Conservation (phyloP, 2,329 filamentous ascomycete species). For the Alternaria solani region DNA sequence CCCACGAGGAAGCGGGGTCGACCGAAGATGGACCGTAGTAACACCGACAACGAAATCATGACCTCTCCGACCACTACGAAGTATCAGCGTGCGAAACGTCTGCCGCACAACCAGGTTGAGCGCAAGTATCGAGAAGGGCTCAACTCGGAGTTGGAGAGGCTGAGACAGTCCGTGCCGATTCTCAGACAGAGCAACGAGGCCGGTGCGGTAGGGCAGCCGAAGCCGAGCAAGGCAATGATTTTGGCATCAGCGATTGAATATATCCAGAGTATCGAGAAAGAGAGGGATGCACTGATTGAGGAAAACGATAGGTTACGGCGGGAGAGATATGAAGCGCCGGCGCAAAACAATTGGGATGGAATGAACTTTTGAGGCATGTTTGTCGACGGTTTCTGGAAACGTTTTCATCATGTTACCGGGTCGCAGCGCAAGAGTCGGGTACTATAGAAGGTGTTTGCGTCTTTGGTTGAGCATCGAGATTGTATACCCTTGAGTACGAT, state of each 20-base stretch:
- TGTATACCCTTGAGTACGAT: neutral
- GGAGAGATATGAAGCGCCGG: neutral
- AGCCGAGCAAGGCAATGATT: conserved; percentile 47
- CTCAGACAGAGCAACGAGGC: conserved; percentile 41
- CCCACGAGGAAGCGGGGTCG: conserved; percentile 44
- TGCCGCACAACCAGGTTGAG: conserved; percentile 50
- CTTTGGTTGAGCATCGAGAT: neutral
- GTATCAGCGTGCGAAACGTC: conserved; percentile 28
- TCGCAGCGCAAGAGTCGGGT: neutral
- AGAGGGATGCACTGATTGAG: conserved; percentile 35
- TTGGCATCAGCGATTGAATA: conserved; percentile 45
- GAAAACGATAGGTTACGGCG: conserved; percentile 39
- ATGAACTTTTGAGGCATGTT: neutral
- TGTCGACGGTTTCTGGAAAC: neutral
- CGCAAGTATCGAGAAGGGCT: conserved; percentile 41
- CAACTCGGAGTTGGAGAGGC: conserved; percentile 41
- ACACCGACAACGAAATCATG: conserved; percentile 21
- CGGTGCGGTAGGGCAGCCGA: conserved; percentile 36
- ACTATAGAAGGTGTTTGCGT: neutral
- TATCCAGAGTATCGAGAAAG: conserved; percentile 40
- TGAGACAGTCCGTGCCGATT: conserved; percentile 39
- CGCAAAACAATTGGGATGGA: neutral
- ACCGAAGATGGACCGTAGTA: conserved; percentile 39
- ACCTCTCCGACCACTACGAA: conserved; percentile 19
- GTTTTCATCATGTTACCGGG: neutral